These are phyloP conservation scores for Epichloe sibirici DNA, from an alignment of 2,329 filamentous ascomycete genomes.

Conservation along the genomic window DNA sequence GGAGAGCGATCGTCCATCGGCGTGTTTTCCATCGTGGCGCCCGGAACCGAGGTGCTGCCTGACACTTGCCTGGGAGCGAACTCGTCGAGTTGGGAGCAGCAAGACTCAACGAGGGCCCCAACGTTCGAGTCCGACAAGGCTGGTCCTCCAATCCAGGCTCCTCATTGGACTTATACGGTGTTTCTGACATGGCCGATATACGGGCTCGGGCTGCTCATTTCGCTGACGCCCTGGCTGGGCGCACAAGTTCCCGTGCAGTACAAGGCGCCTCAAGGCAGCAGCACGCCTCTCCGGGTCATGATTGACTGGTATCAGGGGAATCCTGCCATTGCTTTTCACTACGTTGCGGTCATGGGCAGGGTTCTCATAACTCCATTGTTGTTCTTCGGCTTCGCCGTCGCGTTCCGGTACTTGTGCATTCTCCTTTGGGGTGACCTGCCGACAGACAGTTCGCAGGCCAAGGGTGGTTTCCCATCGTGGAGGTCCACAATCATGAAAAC, in stretches of 20 bases:
- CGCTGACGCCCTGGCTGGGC: slow-evolving; percentile 31
- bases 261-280: slow-evolving; percentile 18
- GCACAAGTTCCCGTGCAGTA: slow-evolving; percentile 32
- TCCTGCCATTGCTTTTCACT: slow-evolving; percentile 35
- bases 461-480: slow-evolving; percentile 29
- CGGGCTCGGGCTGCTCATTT: slow-evolving; percentile 26
- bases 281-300: slow-evolving; percentile 28
- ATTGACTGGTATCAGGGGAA: slow-evolving; percentile 36
- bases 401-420: slow-evolving; percentile 29
- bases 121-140: slow-evolving; percentile 31
- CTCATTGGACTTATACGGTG: slow-evolving; percentile 31
- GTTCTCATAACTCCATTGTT: slow-evolving; percentile 29
- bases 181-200: slow-evolving; percentile 31
- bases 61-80: slow-evolving; percentile 41
- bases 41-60: slow-evolving; percentile 34
- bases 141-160: slow-evolving; percentile 24
- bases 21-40: slow-evolving; percentile 34
- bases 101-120: slow-evolving; percentile 20
- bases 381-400: slow-evolving; percentile 28
- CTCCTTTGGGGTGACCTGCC: slow-evolving; percentile 23
- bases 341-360: slow-evolving; percentile 31
- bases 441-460: slow-evolving; percentile 18
- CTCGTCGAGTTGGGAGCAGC: slow-evolving; percentile 43
- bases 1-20: slow-evolving; percentile 35
- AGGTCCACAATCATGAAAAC: slow-evolving; percentile 30